Conservation (phyloP, 2,329 filamentous ascomycete genomes). For the Cadophora sp. region DNA sequence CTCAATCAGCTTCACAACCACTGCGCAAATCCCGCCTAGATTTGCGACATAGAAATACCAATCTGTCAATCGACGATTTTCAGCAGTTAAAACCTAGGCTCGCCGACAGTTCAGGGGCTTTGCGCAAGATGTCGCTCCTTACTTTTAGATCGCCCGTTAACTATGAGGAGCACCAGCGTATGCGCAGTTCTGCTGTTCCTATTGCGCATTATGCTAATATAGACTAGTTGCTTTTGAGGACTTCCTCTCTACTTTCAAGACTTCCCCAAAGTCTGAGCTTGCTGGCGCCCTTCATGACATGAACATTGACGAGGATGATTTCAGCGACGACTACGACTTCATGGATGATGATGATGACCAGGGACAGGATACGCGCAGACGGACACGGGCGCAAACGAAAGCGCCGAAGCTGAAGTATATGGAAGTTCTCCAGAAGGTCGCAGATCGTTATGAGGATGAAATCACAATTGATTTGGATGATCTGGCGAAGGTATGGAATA, state of each 20-base stretch:
- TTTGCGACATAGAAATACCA: not conserved
- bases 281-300: slow-evolving; percentile 84
- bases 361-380: slow-evolving; percentile 51
- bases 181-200: slow-evolving; percentile 44
- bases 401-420: slow-evolving; percentile 84
- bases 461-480: slow-evolving; percentile 91
- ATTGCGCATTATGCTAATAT: slow-evolving; percentile 27
- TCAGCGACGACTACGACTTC: slow-evolving; percentile 91
- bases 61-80: not conserved
- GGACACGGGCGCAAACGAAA: slow-evolving; percentile 57
- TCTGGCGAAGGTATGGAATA: slow-evolving; percentile 65
- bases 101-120: slow-evolving; percentile 28
- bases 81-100: not conserved
- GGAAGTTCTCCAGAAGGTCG: slow-evolving; percentile 83
- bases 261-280: slow-evolving; percentile 72
- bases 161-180: slow-evolving; percentile 86
- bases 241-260: slow-evolving; percentile 90
- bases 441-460: slow-evolving; percentile 79
- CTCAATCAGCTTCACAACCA: slow-evolving; percentile 15
- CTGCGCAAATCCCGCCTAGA: slow-evolving; percentile 4
- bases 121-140: slow-evolving; percentile 79
- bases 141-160: slow-evolving; percentile 81
- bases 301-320: slow-evolving; percentile 84
- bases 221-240: slow-evolving; percentile 78
- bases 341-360: slow-evolving; percentile 79